A percentile compares a stretch with the other conserved stretches of the same genome.
Evolutionary conservation across 1,284 basidiomycete genomes (phyloP).

Genomic region (Leccinum fuscescens): DNA sequence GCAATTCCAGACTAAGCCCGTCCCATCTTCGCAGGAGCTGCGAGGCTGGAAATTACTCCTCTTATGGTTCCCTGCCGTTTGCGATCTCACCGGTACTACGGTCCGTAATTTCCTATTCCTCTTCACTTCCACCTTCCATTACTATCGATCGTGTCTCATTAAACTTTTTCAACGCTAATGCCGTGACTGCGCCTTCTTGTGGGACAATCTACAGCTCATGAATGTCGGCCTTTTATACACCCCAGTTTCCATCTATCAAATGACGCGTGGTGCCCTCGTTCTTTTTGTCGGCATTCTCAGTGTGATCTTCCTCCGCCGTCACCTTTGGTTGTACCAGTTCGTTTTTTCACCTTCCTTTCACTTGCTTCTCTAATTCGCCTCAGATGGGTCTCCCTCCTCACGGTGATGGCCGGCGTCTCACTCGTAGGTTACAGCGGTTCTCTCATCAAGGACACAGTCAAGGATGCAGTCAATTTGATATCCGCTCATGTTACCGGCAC

Average conservation of each 20-base stretch:
- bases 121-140: conserved; percentile 11
- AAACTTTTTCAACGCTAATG: conserved; percentile 20
- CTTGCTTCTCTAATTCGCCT: conserved; percentile 12
- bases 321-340: conserved; percentile 78
- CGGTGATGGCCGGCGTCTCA: conserved; percentile 88
- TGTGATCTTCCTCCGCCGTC: conserved; percentile 87
- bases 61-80: conserved; percentile 84
- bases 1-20: conserved; percentile 40
- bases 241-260: conserved; percentile 97
- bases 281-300: conserved; percentile 94
- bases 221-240: conserved; percentile 93
- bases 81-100: conserved; percentile 87
- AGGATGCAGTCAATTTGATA: conserved; percentile 38
- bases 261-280: conserved; percentile 95
- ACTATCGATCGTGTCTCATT: conserved; percentile 7
- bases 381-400: conserved; percentile 88
- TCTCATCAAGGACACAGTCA: conserved; percentile 72
- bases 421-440: conserved; percentile 92
- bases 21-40: conserved; percentile 42
- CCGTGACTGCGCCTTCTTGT: conserved; percentile 14
- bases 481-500: conserved; percentile 19
- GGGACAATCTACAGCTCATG: conserved; percentile 66
- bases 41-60: conserved; percentile 71
- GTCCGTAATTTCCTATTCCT: conserved; percentile 43
- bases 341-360: conserved; percentile 20